Evolutionary conservation across 441 rosid genomes (phyloP).

Genomic region (Gossypium trilobum): DNA sequence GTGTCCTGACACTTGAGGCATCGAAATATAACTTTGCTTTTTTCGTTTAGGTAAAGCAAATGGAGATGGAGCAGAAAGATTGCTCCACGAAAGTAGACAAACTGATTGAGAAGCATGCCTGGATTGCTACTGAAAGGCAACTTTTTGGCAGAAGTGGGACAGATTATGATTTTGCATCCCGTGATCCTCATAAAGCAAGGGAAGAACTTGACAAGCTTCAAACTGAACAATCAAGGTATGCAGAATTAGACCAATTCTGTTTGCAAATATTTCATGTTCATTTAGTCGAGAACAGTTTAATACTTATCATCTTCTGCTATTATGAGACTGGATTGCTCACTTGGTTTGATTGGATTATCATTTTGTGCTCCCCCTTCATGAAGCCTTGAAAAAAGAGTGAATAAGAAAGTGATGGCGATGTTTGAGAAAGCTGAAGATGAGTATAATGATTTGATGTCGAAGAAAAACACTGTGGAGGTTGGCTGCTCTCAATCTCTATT

Average conservation of each 20-base stretch:
- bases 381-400: constrained; percentile 94
- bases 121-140: constrained; percentile 90
- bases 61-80: constrained; percentile 89
- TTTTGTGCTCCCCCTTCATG: constrained; percentile 17
- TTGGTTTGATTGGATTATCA: constrained; percentile 12
- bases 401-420: constrained; percentile 98
- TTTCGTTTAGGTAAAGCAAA: constrained; percentile 56
- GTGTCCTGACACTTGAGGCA: constrained; percentile 9
- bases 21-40: constrained; percentile 4
- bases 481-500: constrained; percentile 17
- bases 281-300: background rate
- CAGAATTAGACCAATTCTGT: constrained; percentile 3
- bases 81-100: constrained; percentile 76
- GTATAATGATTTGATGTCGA: constrained; percentile 82
- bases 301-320: constrained; percentile 7
- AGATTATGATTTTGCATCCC: constrained; percentile 79
- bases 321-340: constrained; percentile 14
- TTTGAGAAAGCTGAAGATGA: constrained; percentile 99
- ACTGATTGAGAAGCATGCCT: constrained; percentile 85
- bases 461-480: constrained; percentile 93
- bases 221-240: constrained; percentile 81
- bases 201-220: constrained; percentile 81
- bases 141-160: constrained; percentile 91
- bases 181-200: constrained; percentile 65
- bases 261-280: constrained; percentile 1